Base-by-base conservation (phyloP, 2,329 filamentous ascomycete species). In the Colletotrichum eleusines region DNA sequence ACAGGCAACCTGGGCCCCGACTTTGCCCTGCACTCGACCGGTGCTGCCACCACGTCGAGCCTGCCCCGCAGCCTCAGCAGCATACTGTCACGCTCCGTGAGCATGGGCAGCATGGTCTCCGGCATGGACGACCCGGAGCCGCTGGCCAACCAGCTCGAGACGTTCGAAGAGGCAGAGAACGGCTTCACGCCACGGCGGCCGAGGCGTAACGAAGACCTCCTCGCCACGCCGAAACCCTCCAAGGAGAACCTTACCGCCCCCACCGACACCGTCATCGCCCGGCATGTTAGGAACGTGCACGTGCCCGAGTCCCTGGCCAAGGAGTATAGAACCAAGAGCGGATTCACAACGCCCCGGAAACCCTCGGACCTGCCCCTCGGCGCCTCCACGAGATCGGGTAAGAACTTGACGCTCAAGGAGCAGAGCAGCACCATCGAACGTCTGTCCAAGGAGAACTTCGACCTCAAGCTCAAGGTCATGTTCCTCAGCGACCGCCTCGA, bases 351-450 rank as follows among this genome's bases (percentile, higher is more conserved):
- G 7, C 88, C 89, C 44, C 81, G 84, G 31, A 87, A 86, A 74
- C 81, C 84, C 14, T 83, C 85, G 1, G 84, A 83, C 44, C 79
- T 90, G 66, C 91, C 90, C 70, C 84, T 85, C 38, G 79, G 84
- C 18, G 82, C 81, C 26, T 84, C 84, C 4, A 82, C 84, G 11
- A 86, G 89, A 53, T 86, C 86, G 54, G 90, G 90, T 26, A 90
- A 88, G 76, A 93, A 89, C 75, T 84, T 99, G 81, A 98, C 96
- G 0, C 84, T 99, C 50, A 98, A 98, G 80, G 96, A 99, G 81
- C 96, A 99, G 81, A 97, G 95, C 78, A 97, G 92, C 81, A 98
- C 95, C 18, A 98, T 99, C 74, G 96, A 99, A 80, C 91, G 95
- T 70, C 87, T 98, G 2, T 97, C 94, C 71, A 99, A 99, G 82